phyloP scores from a whole-genome alignment of 257 asterid genomes.

The Ilex asprella region DNA sequence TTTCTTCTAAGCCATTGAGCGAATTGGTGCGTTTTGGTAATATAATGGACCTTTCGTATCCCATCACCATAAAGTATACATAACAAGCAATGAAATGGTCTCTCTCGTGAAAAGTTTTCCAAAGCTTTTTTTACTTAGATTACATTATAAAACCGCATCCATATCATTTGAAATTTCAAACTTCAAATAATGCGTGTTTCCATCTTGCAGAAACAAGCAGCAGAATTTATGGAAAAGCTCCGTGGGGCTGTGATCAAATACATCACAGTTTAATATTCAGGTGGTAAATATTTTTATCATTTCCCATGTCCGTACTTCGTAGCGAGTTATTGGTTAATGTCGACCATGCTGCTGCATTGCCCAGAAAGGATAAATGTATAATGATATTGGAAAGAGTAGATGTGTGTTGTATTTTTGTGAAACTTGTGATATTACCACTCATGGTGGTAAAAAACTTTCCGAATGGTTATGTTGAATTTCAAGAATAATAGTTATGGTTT shows the following conservation, averaged over 20 bases:
- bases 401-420: too few species aligned
- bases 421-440: too few species aligned
- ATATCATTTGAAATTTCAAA: neutral
- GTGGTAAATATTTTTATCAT: neutral
- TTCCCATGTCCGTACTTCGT: neutral
- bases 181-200: neutral
- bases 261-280: constrained; percentile 43
- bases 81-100: neutral
- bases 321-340: neutral
- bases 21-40: too few species aligned
- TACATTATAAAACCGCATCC: too few species aligned
- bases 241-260: constrained; percentile 77
- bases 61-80: too few species aligned
- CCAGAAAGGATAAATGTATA: neutral
- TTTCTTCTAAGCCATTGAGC: too few species aligned
- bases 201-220: constrained; percentile 60
- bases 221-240: constrained; percentile 79
- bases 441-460: too few species aligned
- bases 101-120: neutral
- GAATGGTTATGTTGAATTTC: too few species aligned
- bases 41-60: too few species aligned
- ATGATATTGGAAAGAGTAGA: neutral
- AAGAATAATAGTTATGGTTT: too few species aligned
- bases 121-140: too few species aligned
- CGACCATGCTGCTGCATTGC: neutral